Percentiles rank a stretch among this genome's conserved stretches.
phyloP scores from a whole-genome alignment of 2,329 filamentous ascomycete species.

The Cercospora zeae-maydis region DNA sequence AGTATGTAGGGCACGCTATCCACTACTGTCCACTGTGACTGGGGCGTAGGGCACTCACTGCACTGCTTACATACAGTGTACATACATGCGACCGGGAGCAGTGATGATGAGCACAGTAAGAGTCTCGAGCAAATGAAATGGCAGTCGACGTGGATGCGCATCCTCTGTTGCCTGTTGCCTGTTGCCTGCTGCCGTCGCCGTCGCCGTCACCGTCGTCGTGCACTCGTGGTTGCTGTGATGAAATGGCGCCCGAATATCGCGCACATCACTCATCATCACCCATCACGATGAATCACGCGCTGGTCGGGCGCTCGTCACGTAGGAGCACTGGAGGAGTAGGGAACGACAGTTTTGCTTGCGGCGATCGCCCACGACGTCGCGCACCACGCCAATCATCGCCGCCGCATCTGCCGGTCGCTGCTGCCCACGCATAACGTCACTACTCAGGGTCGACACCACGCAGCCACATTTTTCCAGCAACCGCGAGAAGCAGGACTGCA shows the following conservation, averaged over 20 bases:
- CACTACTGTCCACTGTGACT: too few relatives aligned
- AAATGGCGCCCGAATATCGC: background rate
- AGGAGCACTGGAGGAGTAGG: too few relatives aligned
- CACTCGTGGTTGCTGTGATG: too few relatives aligned
- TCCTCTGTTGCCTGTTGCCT: background rate
- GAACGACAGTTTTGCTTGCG: too few relatives aligned
- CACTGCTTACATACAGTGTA: background rate
- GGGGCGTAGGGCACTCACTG: too few relatives aligned
- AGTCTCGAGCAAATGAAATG: background rate
- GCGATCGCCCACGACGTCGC: too few relatives aligned
- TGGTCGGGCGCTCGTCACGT: too few relatives aligned
- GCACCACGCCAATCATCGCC: background rate
- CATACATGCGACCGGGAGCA: slow-evolving; percentile 2
- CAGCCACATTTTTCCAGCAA: background rate
- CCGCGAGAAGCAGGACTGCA: background rate
- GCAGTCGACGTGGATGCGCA: background rate
- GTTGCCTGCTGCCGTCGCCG: background rate
- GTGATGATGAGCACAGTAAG: too few relatives aligned
- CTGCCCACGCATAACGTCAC: background rate
- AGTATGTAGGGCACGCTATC: too few relatives aligned
- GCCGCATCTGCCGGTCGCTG: background rate
- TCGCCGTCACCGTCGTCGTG: background rate
- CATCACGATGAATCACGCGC: background rate
- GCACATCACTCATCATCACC: too few relatives aligned
- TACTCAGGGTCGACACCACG: background rate